Conservation (phyloP, 345 rosid species). For the Kernera saxatilis region DNA sequence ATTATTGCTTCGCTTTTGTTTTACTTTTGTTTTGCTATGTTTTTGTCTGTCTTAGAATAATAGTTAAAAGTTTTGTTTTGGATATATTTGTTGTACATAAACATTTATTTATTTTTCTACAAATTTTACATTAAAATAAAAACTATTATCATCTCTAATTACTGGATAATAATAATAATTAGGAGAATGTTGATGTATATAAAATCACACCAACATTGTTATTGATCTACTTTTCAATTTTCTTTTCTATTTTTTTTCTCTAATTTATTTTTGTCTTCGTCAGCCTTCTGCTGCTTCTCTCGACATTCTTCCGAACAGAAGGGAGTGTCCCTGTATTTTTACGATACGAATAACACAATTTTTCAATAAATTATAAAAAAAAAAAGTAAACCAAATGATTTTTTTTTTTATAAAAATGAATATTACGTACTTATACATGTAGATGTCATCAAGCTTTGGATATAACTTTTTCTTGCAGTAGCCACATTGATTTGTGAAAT, state of each 20-base stretch:
- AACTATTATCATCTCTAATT: not conserved
- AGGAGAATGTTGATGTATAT: not conserved
- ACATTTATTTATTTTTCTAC: too few species aligned
- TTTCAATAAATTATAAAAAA: not conserved
- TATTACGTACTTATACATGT: constrained; percentile 22
- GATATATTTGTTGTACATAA: too few species aligned
- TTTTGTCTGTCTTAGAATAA: too few species aligned
- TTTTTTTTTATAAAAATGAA: not conserved
- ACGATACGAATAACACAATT: not conserved
- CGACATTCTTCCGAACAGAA: constrained; percentile 15
- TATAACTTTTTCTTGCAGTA: not conserved
- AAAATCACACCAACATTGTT: not conserved
- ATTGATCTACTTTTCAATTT: not conserved
- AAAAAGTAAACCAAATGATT: not conserved
- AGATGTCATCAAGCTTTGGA: constrained; percentile 4
- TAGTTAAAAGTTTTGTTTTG: too few species aligned
- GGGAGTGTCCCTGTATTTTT: constrained; percentile 3
- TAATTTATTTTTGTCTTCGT: not conserved
- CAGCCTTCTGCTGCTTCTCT: not conserved
- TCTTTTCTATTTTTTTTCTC: not conserved
- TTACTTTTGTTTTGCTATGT: too few species aligned
- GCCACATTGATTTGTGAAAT: constrained; percentile 13
- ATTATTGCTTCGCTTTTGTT: too few species aligned
- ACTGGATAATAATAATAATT: not conserved
- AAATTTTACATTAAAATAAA: too few species aligned